Evolutionary conservation across 164 flowering plant species (phyloP).

Genomic region (Chloranthus sessilifolius): DNA sequence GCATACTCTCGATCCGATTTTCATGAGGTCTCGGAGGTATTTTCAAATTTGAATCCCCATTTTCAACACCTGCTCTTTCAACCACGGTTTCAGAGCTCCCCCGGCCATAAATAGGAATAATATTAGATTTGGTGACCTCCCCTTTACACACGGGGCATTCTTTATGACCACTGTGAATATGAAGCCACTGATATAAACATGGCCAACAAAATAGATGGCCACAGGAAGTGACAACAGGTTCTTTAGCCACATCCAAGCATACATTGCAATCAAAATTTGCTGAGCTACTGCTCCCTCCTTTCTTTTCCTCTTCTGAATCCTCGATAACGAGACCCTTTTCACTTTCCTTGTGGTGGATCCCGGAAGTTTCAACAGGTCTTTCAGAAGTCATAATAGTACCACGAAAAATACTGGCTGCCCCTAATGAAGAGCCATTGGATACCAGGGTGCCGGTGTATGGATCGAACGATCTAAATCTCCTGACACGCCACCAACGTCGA

Average conservation of each 20-base stretch:
- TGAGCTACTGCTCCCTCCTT: constrained; percentile 10
- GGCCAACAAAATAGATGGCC: constrained; percentile 40
- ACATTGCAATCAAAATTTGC: constrained; percentile 32
- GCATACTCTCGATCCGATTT: constrained; percentile 19
- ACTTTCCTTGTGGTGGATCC: constrained; percentile 6
- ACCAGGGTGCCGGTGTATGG: constrained; percentile 12
- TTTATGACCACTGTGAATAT: constrained; percentile 20
- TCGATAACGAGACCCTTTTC: constrained; percentile 3
- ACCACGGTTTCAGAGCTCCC: constrained; percentile 18
- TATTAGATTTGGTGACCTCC: constrained; percentile 23
- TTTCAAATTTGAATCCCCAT: constrained; percentile 23
- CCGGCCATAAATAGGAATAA: constrained; percentile 30
- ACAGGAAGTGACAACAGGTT: constrained; percentile 36
- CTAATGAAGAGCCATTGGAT: constrained; percentile 5
- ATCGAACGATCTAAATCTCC: constrained; percentile 19
- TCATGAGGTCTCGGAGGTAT: constrained; percentile 34
- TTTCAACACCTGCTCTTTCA: constrained; percentile 10
- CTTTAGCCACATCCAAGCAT: constrained; percentile 33
- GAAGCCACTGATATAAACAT: constrained; percentile 33
- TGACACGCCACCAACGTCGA: constrained; percentile 11
- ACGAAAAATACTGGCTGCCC: constrained; percentile 3
- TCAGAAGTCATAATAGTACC: constrained; percentile 13
- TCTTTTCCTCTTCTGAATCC: constrained; percentile 14
- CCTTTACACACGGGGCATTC: constrained; percentile 40
- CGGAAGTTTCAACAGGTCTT: constrained; percentile 12